These are phyloP conservation scores for Tylopilus rubrobrunneus DNA, from an alignment of 768 basidiomycete species.

Conservation along the genomic window DNA sequence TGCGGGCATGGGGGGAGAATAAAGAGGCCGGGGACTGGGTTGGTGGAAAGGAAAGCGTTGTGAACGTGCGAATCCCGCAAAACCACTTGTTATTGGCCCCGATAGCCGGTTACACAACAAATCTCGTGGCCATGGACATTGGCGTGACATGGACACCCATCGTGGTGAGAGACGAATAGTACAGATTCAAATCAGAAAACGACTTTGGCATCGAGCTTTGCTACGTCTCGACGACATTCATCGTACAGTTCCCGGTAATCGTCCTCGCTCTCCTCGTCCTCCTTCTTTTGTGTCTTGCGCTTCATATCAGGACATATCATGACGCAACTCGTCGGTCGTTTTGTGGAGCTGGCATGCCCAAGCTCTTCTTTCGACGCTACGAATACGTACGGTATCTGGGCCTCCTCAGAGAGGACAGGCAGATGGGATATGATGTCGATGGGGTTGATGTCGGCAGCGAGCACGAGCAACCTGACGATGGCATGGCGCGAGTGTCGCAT, in stretches of 20 bases:
- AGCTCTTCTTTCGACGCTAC: conserved; percentile 93
- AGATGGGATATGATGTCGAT: conserved; percentile 98
- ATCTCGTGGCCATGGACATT: background rate
- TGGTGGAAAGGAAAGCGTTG: conserved; percentile 18
- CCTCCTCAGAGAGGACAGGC: conserved; percentile 92
- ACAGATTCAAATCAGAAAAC: conserved; percentile 44
- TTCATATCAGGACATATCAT: conserved; percentile 87
- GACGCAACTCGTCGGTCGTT: conserved; percentile 97
- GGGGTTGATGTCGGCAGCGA: conserved; percentile 96
- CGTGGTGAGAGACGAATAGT: background rate
- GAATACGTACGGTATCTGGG: conserved; percentile 85
- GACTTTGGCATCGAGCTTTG: conserved; percentile 69
- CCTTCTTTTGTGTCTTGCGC: conserved; percentile 62
- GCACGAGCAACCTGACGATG: conserved; percentile 66
- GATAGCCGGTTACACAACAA: background rate
- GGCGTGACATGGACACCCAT: background rate
- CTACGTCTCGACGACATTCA: conserved; percentile 83
- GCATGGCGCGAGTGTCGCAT: conserved; percentile 4
- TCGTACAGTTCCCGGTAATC: conserved; percentile 87
- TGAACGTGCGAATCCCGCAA: conserved; percentile 19
- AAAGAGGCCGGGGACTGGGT: conserved; percentile 22
- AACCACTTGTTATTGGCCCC: background rate
- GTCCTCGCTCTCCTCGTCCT: conserved; percentile 63
- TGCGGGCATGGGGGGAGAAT: conserved; percentile 27
- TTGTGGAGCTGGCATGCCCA: conserved; percentile 92